Evolutionary conservation across 768 basidiomycete species (phyloP), one percentile per base, ranked within the genome.

Genomic region (Exsudoporus frostii): DNA sequence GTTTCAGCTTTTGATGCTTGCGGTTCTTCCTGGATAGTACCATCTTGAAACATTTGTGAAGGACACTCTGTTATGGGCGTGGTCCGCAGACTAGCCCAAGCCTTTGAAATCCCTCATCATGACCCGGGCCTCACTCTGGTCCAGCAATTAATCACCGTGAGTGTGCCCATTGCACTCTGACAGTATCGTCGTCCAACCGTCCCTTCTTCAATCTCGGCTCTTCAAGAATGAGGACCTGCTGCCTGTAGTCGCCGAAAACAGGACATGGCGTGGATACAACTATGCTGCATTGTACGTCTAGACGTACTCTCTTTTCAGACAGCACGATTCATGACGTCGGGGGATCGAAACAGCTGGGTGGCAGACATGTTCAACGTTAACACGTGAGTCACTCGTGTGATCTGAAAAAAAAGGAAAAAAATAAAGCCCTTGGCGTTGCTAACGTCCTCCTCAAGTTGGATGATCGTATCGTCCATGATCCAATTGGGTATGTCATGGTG

Each of bases 281-380:
- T 89, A 85, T 66, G 71, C 85, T 41, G 76, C 84, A 19, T 88
- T 85, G 81, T 86, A 65, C 57, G 79, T 59, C 38, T 45, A 49
- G 25, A 47, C 20, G 25, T 36, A 20, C 6, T 10, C 20, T 20
- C 29, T 38, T 37, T 48, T 22, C 38, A 19, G 34, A 38, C 49
- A 19, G 39, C 33, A 29, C 40, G 30, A 40, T 38, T 45, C 44
- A 36, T 55, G 22, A 40, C 15, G 24, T 37, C 45, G n/a, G 42
- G 54, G 27, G 53, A 48, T 47, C 41, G 29, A n/a, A 46, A 62
- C 55, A 87, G 85, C 72, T 90, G 87, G 89, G 79, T 90, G 39
- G 87, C 86, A 36, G 88, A 91, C 71, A 82, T 80, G 60, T 90
- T 88, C 75, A 89, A 88, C 61, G 78, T 88, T 64, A 86, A 85